Base-by-base conservation (phyloP, 2,329 filamentous ascomycete genomes). In the Gnomoniopsis smithogilvyi region DNA sequence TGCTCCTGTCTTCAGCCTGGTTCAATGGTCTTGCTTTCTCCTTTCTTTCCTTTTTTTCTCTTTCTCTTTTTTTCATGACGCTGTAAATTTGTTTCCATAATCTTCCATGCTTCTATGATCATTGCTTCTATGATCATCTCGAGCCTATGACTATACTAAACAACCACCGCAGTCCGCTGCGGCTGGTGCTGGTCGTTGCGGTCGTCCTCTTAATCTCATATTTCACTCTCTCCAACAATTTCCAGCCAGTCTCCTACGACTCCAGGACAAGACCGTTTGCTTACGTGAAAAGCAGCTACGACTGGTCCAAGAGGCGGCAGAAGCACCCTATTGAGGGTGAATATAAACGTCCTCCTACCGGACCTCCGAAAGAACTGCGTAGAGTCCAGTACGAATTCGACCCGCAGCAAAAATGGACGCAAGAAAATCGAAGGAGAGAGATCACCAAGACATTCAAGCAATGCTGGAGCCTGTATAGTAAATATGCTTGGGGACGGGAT, bases 401-500 rank as follows among this genome's bases (percentile, higher is more conserved):
- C 62, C 34, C 60, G 33, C 59, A 61, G 2, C 51, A 63, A 7
- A 74, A 49, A 67, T 61, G 67, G 43, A 66, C 69, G 24, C 67
- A 73, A 43, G 64, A 68, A 15, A 66, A 69, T 6, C 70, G 77
- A 38, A 73, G 73, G 59, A 66, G 69, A 26, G 72, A 72, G 30
- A 71, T 80, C 56, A 72, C 70, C 57, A 63, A 70, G 50, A 73
- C 74, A 14, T 77, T 78, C 54, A 61, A 71, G 62, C 76, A 77
- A 66, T 78, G 73, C 62, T 80, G 82, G 82, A 70, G 76, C 26
- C 76, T 78, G 7, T 85, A 85, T 67, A 79, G 78, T 63, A 73
- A 73, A 47, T 70, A 82, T 63, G 83, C 83, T 1, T 86, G 82
- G 81, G 71, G 77, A n/a, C 73, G 77, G 63, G 83, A 86, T 60